Conservation (phyloP, 192 early-diverging fungal species). For the Backusella mclennaniae region DNA sequence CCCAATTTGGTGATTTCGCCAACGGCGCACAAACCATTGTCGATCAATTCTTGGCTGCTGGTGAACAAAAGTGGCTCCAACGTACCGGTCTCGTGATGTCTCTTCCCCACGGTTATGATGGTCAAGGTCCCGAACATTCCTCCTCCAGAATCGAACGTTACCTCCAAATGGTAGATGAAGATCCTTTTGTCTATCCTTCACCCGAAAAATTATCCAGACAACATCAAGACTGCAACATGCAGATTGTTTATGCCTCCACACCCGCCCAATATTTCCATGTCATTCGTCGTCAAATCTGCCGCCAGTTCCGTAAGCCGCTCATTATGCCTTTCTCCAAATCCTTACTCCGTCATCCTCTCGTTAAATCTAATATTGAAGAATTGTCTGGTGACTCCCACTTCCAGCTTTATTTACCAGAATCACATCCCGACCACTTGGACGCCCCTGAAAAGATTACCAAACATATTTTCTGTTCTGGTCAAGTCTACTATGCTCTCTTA, state of each 20-base stretch:
- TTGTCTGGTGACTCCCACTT: conserved; percentile 82
- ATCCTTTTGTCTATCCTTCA: conserved; percentile 81
- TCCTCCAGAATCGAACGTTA: conserved; percentile 94
- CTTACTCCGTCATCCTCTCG: conserved; percentile 91
- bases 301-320: conserved; percentile 96
- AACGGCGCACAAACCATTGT: conserved; percentile 97
- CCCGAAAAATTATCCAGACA: conserved; percentile 83
- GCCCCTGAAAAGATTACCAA: conserved; percentile 86
- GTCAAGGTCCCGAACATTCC: conserved; percentile 98
- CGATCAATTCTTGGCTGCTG: conserved; percentile 95
- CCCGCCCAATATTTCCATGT: conserved; percentile 98
- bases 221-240: conserved; percentile 99
- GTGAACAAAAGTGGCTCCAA: conserved; percentile 98
- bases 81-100: conserved; percentile 92
- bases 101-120: conserved; percentile 97
- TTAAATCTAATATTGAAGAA: conserved; percentile 80
- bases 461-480: conserved; percentile 93
- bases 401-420: conserved; percentile 91
- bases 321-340: conserved; percentile 80
- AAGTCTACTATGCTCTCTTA: conserved; percentile 94
- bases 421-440: conserved; percentile 77
- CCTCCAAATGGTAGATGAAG: conserved; percentile 93
- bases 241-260: conserved; percentile 94
- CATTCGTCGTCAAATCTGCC: conserved; percentile 92
- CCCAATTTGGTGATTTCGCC: conserved; percentile 98